phyloP scores from a whole-genome alignment of 2,329 filamentous ascomycete genomes.

The Talaromyces funiculosus region DNA sequence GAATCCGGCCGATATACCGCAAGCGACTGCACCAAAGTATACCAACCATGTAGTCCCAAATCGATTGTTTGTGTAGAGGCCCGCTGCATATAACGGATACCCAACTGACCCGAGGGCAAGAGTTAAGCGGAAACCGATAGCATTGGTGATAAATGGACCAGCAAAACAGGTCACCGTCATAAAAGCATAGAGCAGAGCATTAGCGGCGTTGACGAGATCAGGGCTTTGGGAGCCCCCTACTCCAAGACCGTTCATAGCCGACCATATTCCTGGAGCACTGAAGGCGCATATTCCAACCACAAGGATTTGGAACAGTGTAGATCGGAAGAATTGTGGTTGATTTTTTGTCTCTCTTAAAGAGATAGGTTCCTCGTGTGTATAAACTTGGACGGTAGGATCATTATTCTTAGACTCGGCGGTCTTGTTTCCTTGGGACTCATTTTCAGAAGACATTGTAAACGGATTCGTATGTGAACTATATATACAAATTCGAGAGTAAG shows the following conservation, averaged over 20 bases:
- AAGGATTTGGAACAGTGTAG: conserved; percentile 39
- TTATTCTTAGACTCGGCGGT: neutral
- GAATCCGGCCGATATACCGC: conserved; percentile 45
- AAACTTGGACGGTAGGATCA: neutral
- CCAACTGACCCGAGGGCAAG: conserved; percentile 39
- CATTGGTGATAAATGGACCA: conserved; percentile 40
- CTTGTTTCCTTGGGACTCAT: neutral
- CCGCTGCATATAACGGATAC: conserved; percentile 42
- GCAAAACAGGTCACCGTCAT: conserved; percentile 44
- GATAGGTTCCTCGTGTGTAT: neutral
- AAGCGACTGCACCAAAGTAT: conserved; percentile 44
- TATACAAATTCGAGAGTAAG: neutral
- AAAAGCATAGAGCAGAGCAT: conserved; percentile 44
- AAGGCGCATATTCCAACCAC: conserved; percentile 38
- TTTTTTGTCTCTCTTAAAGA: neutral
- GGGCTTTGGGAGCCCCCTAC: conserved; percentile 40
- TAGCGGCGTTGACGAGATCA: conserved; percentile 47
- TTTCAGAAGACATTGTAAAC: neutral
- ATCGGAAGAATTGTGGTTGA: conserved; percentile 31
- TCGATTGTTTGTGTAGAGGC: conserved; percentile 42
- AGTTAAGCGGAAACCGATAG: conserved; percentile 35
- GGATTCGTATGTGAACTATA: neutral
- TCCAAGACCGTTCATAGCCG: conserved; percentile 40
- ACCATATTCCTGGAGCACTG: conserved; percentile 41
- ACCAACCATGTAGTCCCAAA: conserved; percentile 42